Evolutionary conservation across 495 filamentous ascomycete genomes (phyloP), one percentile per base, ranked within the genome.

Genomic region (Clohesyomyces aquaticus): DNA sequence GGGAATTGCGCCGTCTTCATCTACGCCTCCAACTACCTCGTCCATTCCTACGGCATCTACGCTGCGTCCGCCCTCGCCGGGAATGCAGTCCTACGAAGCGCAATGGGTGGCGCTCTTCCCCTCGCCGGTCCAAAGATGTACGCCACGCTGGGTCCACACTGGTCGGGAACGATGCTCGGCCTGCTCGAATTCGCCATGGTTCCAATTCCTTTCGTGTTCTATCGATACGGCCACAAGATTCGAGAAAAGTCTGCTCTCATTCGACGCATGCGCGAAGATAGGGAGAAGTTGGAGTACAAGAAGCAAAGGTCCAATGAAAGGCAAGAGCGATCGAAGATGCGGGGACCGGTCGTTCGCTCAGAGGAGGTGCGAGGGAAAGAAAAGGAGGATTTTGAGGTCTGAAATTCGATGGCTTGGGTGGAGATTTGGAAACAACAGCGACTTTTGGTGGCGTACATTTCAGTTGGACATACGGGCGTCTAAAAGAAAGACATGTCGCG

Each of bases 1-100:
- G 91, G 91, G 0, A 94, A 93, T 66, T 84, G 84, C 1, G 79
- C 85, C 2, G 83, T 87, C 54, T 96, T 95, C 73, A 91, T 94
- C 68, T 92, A 93, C 68, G 83, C 87, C 0, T 82, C 78, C 14
- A 92, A 90, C 63, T 96, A 95, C 70, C 77, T 96, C 0, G 88
- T 90, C 4, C 79, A 85, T 27, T 82, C 83, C 16, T 96, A 96
- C 70, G 90, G 88, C 28, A 83, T 91, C 51, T 93, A 87, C 68
- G 83, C 89, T 0, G 91, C 91, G 23, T 87, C 83, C 14, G 91
- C 90, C 0, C 73, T 94, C 29, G 91, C 90, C 0, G 89, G 89
- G 0, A 93, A 93, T 64, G 80, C 85, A 0, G 86, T 94, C 4
- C 77, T 87, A 22, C 78, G 91, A n/a, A 85, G 79, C 50, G 71